phyloP scores from a whole-genome alignment of 495 filamentous ascomycete species.

The Halenospora varia region DNA sequence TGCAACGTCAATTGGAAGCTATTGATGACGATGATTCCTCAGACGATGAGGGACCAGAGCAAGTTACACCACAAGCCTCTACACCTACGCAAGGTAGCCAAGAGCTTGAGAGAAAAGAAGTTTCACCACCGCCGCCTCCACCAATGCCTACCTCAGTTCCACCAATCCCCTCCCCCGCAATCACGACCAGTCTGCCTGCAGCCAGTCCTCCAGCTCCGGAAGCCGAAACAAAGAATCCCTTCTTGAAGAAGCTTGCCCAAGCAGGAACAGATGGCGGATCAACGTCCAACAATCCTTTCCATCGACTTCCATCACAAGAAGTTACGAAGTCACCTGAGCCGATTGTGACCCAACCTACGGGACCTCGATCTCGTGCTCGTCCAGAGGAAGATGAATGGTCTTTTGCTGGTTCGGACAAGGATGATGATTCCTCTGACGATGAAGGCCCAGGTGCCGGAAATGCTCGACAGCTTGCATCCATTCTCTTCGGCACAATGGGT shows the following conservation, averaged over 20 bases:
- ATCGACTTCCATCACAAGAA: conserved; percentile 65
- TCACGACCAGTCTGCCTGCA: conserved; percentile 9
- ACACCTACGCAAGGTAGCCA: conserved; percentile 65
- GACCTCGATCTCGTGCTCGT: conserved; percentile 47
- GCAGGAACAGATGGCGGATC: conserved; percentile 14
- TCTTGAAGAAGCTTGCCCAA: conserved; percentile 66
- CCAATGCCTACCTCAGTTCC: conserved; percentile 37
- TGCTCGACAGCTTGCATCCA: conserved; percentile 87
- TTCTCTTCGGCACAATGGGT: conserved; percentile 95
- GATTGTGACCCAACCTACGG: conserved; percentile 24
- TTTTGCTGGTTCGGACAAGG: conserved; percentile 72
- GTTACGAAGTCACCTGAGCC: conserved; percentile 13
- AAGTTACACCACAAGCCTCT: conserved; percentile 76
- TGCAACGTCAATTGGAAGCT: conserved; percentile 80
- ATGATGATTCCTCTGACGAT: conserved; percentile 63
- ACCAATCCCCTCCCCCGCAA: conserved; percentile 34
- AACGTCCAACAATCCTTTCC: conserved; percentile 86
- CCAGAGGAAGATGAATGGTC: conserved; percentile 89
- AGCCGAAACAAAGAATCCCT: conserved; percentile 61
- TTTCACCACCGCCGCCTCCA: conserved; percentile 41
- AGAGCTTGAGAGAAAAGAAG: conserved; percentile 48
- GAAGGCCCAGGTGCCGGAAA: conserved; percentile 71
- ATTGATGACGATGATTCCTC: conserved; percentile 69
- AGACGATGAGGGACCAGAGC: conserved; percentile 80
- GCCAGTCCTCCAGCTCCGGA: conserved; percentile 30